phyloP scores from a whole-genome alignment of 2,329 filamentous ascomycete genomes.

The Orbilia quercus region DNA sequence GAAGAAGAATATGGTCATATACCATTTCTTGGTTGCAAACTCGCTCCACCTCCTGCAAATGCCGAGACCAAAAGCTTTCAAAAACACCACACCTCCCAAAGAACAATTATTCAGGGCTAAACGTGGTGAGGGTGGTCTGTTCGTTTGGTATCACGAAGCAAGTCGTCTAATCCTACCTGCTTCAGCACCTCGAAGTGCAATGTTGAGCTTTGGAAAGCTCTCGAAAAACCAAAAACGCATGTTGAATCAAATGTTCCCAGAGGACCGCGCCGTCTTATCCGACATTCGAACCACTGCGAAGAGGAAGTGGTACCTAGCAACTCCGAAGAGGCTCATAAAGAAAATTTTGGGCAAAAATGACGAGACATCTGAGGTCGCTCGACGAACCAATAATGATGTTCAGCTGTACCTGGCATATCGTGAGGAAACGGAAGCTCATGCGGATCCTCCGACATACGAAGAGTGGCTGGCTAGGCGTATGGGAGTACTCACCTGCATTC shows the following conservation, averaged over 20 bases:
- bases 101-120: neutral
- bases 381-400: neutral
- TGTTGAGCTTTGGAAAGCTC: neutral
- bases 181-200: neutral
- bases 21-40: conserved; percentile 14
- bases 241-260: neutral
- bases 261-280: neutral
- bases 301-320: neutral
- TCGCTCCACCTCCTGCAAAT: conserved; percentile 19
- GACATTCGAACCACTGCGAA: neutral
- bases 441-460: neutral
- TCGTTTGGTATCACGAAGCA: neutral
- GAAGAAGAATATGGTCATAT: neutral
- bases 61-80: conserved; percentile 7
- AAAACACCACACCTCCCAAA: no score
- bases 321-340: neutral
- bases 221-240: neutral
- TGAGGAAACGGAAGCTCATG: neutral
- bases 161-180: neutral
- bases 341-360: neutral
- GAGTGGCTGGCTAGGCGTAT: neutral
- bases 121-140: neutral
- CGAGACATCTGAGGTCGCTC: neutral
- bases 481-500: neutral
- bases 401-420: neutral